Conservation (phyloP, 805 yeast species). For the Wickerhamomyces xylosicus region DNA sequence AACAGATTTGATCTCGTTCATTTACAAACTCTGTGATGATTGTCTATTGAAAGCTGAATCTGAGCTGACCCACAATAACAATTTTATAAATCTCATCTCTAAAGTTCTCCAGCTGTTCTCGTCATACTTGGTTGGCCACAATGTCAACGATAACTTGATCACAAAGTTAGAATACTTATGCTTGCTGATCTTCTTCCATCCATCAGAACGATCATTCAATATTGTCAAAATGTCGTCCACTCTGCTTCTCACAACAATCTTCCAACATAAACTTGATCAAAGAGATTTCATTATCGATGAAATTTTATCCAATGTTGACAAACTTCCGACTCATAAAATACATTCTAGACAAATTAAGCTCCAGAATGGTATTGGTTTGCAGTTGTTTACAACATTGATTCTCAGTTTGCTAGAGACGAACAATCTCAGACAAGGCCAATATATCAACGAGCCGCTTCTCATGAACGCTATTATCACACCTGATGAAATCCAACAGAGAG, state of each 20-base stretch:
- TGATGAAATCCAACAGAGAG: constrained; percentile 8
- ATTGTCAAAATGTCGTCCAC: constrained; percentile 12
- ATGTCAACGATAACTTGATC: constrained; percentile 38
- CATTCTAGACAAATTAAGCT: constrained; percentile 33
- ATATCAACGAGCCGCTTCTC: constrained; percentile 9
- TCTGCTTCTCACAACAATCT: constrained; percentile 15
- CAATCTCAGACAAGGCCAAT: constrained; percentile 13
- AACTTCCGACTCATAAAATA: constrained; percentile 34
- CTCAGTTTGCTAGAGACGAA: constrained; percentile 32
- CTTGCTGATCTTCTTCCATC: constrained; percentile 28
- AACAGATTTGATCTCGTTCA: constrained; percentile 27
- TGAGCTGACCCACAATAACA: background rate
- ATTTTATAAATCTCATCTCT: constrained; percentile 4
- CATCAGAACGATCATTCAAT: constrained; percentile 11
- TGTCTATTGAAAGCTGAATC: constrained; percentile 14
- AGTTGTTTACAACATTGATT: constrained; percentile 35
- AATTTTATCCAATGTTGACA: constrained; percentile 38
- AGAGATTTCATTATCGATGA: constrained; percentile 53
- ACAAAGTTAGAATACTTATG: constrained; percentile 51
- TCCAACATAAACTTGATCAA: constrained; percentile 32
- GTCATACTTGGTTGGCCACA: constrained; percentile 9
- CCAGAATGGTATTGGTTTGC: constrained; percentile 36
- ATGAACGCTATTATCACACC: constrained; percentile 2
- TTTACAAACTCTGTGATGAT: constrained; percentile 25
- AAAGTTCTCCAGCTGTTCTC: constrained; percentile 12